Evolutionary conservation across 768 basidiomycete species (phyloP).

Genomic region (Cystofilobasidium macerans): DNA sequence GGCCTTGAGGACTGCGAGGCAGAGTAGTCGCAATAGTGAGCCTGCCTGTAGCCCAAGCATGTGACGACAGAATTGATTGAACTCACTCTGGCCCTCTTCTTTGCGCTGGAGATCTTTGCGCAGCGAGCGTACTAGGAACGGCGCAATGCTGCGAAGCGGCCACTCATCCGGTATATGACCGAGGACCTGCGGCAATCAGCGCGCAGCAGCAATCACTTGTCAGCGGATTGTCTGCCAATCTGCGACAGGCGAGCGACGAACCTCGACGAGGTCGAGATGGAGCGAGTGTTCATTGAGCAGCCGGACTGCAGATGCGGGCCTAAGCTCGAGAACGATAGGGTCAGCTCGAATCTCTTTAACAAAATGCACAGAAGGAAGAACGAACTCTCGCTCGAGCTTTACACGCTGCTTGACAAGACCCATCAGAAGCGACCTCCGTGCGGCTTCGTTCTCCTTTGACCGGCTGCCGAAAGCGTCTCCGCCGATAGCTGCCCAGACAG

Average conservation of each 20-base stretch:
- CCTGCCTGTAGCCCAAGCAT: too few relatives aligned
- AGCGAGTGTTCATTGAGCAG: slow-evolving; percentile 69
- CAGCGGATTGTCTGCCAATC: too few relatives aligned
- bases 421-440: slow-evolving; percentile 54
- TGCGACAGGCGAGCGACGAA: slow-evolving; percentile 41
- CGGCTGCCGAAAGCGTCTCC: slow-evolving; percentile 36
- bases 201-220: too few relatives aligned
- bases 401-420: slow-evolving; percentile 59
- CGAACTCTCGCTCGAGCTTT: slow-evolving; percentile 34
- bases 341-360: too few relatives aligned
- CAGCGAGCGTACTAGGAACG: neutral
- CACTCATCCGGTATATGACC: neutral
- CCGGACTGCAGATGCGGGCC: slow-evolving; percentile 48
- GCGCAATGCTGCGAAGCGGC: neutral
- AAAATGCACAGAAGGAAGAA: neutral
- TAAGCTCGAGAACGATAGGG: slow-evolving; percentile 30
- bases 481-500: slow-evolving; percentile 47
- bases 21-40: too few relatives aligned
- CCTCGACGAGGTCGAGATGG: slow-evolving; percentile 65
- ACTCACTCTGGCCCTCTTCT: neutral
- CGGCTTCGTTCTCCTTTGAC: slow-evolving; percentile 43
- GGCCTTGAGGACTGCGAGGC: neutral
- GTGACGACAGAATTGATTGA: neutral
- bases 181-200: neutral
- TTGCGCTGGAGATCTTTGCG: neutral